Evolutionary conservation across 164 flowering plant species (phyloP).

Genomic region (Magnolia officinalis): DNA sequence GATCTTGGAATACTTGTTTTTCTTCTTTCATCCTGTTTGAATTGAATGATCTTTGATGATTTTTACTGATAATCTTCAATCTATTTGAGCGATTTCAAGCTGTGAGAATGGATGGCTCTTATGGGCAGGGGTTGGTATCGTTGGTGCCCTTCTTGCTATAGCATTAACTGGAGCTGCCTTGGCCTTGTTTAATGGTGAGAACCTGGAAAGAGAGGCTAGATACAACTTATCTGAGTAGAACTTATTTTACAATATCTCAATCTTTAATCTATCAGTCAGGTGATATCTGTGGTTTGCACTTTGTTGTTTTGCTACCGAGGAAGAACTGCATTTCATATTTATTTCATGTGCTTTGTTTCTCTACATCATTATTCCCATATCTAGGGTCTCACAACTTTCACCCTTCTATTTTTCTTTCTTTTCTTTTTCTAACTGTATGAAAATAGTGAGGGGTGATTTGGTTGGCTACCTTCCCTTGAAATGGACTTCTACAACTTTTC

Average conservation of each 20-base stretch:
- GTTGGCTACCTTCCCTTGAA: no score
- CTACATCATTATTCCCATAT: background rate
- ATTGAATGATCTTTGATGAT: no score
- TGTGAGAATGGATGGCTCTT: constrained; percentile 76
- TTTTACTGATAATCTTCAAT: no score
- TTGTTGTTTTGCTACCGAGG: background rate
- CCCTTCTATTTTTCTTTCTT: background rate
- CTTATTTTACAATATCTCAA: background rate
- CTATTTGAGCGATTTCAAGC: no score
- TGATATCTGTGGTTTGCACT: background rate
- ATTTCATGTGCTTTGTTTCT: background rate
- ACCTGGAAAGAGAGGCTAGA: constrained; percentile 81
- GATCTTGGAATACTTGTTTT: no score
- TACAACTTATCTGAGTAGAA: background rate
- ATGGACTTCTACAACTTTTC: no score
- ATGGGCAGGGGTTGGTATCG: constrained; percentile 82
- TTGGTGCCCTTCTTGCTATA: constrained; percentile 59
- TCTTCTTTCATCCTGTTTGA: no score
- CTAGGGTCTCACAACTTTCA: background rate
- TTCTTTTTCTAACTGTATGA: background rate
- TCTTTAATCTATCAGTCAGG: background rate
- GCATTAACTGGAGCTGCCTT: constrained; percentile 60
- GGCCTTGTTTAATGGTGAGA: constrained; percentile 60
- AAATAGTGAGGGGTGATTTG: no score
- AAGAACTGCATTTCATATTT: background rate